Conservation (phyloP, 371 early-diverging fungal genomes). For the Mortierella sp. region DNA sequence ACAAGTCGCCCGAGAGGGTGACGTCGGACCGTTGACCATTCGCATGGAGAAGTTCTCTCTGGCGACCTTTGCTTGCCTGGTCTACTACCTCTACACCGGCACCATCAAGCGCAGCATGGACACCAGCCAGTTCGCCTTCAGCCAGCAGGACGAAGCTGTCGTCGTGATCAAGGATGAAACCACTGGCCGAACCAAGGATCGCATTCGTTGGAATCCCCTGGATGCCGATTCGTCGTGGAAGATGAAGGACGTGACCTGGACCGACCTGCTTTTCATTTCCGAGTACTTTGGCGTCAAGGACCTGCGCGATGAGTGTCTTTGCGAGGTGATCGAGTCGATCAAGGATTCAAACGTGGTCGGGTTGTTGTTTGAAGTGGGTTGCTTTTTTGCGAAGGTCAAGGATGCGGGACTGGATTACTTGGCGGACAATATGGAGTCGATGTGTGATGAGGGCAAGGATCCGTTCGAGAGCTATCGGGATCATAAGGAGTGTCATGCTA, state of each 20-base stretch:
- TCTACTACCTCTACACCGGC: conserved; percentile 16
- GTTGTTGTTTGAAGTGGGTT: conserved; percentile 21
- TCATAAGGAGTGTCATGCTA: neutral
- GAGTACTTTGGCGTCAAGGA: conserved; percentile 15
- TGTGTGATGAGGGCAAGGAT: conserved; percentile 8
- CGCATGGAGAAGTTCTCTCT: conserved; percentile 7
- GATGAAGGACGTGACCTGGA: conserved; percentile 15
- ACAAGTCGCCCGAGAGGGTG: neutral
- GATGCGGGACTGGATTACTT: neutral
- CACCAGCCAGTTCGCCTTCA: neutral
- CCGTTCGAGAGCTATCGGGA: conserved; percentile 1
- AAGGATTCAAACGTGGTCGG: conserved; percentile 8
- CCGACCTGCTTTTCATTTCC: conserved; percentile 2
- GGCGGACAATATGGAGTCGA: neutral
- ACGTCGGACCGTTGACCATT: neutral
- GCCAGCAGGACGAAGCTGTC: neutral
- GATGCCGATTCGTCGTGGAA: conserved; percentile 1
- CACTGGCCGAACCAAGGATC: neutral
- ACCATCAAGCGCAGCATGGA: neutral
- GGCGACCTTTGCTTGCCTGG: conserved; percentile 7
- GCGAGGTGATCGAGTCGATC: conserved; percentile 8
- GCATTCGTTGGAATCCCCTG: neutral
- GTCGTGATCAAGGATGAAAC: neutral
- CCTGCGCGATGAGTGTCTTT: neutral
- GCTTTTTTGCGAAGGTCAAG: conserved; percentile 3